Conservation (phyloP, 2,329 filamentous ascomycete species). For the Alternaria alternata region DNA sequence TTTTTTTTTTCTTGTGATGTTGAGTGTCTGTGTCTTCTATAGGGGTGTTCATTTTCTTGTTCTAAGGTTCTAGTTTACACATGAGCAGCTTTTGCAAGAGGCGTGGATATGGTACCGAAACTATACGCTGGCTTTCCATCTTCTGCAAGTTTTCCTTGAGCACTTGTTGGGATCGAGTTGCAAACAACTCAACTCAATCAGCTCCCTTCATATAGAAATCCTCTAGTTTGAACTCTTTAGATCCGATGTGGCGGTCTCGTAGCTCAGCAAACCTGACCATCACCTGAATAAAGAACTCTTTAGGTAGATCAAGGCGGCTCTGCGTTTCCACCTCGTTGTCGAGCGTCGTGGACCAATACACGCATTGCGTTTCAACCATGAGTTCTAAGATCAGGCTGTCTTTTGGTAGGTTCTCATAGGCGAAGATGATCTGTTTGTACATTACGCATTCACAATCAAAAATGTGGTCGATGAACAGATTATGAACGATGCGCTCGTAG, state of each 20-base stretch:
- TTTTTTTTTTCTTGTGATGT: neutral
- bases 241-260: neutral
- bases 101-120: neutral
- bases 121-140: neutral
- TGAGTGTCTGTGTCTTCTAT: neutral
- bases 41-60: neutral
- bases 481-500: neutral
- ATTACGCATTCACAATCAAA: rapidly evolving
- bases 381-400: neutral
- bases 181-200: neutral
- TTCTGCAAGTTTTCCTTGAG: neutral
- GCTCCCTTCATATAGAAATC: neutral
- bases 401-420: neutral
- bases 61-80: neutral
- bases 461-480: neutral
- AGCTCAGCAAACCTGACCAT: neutral
- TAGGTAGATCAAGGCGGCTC: neutral
- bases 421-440: neutral
- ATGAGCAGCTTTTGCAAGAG: neutral
- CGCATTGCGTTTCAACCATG: neutral
- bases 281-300: neutral
- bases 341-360: neutral
- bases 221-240: neutral
- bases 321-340: neutral
- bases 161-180: neutral